phyloP scores from a whole-genome alignment of 495 filamentous ascomycete genomes.

The Chaetomium cochliodes region DNA sequence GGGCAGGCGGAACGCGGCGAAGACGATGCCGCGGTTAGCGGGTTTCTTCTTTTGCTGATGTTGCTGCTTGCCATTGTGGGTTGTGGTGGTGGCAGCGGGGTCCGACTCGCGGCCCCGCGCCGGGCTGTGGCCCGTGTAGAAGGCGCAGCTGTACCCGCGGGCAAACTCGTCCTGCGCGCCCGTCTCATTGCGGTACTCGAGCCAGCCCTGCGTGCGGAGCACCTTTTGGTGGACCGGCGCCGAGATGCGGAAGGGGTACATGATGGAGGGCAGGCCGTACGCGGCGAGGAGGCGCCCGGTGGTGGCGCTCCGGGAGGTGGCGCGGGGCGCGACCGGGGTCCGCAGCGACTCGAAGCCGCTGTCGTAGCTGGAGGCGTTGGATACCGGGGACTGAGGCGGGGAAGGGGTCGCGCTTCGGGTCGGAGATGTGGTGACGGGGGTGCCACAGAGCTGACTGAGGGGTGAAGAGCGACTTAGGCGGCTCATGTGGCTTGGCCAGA shows the following conservation, averaged over 20 bases:
- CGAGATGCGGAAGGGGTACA: conserved; percentile 42
- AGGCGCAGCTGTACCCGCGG: conserved; percentile 42
- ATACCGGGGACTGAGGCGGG: conserved; percentile 14
- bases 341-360: conserved; percentile 3
- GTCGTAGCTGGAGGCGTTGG: conserved; percentile 9
- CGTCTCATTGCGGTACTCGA: conserved; percentile 40
- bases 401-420: conserved; percentile 2
- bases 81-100: background rate
- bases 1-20: conserved; percentile 42
- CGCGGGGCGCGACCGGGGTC: background rate
- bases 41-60: conserved; percentile 11
- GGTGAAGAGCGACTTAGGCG: conserved; percentile 7
- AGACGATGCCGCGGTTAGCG: conserved; percentile 43
- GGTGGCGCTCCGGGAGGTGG: conserved; percentile 15
- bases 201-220: conserved; percentile 39
- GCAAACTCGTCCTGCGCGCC: conserved; percentile 36
- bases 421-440: conserved; percentile 15
- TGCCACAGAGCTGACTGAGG: conserved; percentile 16
- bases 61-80: background rate
- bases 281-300: conserved; percentile 45
- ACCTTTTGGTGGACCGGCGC: conserved; percentile 40
- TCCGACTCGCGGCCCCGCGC: conserved; percentile 10
- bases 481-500: conserved; percentile 41
- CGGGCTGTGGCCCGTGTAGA: conserved; percentile 36
- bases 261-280: conserved; percentile 39